Base-by-base conservation (phyloP, 2,329 filamentous ascomycete genomes). In the Fusarium sp. region DNA sequence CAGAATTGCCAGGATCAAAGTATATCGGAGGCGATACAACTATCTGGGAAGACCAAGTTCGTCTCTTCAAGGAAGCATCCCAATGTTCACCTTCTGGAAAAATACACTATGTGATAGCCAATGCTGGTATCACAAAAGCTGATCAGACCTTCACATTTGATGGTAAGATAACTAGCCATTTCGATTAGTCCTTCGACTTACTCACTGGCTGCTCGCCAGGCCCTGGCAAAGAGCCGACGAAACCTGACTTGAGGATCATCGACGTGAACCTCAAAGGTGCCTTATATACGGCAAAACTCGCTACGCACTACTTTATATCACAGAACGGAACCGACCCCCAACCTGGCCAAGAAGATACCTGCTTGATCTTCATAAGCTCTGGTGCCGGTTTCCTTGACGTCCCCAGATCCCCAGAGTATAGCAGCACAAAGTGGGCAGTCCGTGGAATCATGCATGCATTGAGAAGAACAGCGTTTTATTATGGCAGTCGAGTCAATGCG, bases 361-460 rank as follows among this genome's bases (percentile, higher is more conserved):
- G 60, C 6, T 44, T 63, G 5, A 34, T 63, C 4, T 25, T 63
- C 0, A 9, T 62, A 10, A 62, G 60, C 4, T 55, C 60, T 2
- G 60, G 60, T 0, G 57, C 57, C 1, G 57, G 57, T 0, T 63
- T 63, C 0, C 27, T 63, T 12, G 57, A 63, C 0, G 47, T 62
- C 3, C 60, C 60, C 0, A 62, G 60, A 11, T 25, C 18, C 3
- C 60, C 41, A 4, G 60, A 63, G n/a, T 63, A 63, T 5, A 62
- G 60, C 8, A 63, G 60, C 6, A 63, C 47, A 0, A 63, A 62
- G 6, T 63, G 60, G 60, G 60, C 57, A 5, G 47, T 62, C 5
- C 60, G 47, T 6, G 47, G 60, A 27, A 62, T 63, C 3, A 62
- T 63, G 60, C 60, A 62, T 20, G 22, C 58, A 13, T 15, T 63